Base-by-base conservation (phyloP, 441 rosid genomes). In the Gossypium davidsonii region DNA sequence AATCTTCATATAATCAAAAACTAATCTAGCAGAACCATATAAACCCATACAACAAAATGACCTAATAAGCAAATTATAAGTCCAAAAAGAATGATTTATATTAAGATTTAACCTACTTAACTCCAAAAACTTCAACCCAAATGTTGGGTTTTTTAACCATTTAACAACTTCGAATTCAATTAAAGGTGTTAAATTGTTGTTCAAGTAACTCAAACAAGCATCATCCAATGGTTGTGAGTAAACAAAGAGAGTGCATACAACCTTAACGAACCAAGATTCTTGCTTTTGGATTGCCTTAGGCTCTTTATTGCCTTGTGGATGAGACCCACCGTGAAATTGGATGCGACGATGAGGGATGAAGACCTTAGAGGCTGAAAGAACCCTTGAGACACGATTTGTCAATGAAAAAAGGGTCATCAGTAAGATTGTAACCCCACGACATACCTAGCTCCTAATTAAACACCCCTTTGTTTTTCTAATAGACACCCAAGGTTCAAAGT, bases 261-360 rank as follows among this genome's bases (percentile, higher is more conserved):
- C 83, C 83, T 94, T 92, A 73, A 85, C 90, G 64, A 90, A 83
- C 98, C 97, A 91, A 58, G 89, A 79, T 52, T 91, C 89, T 15
- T 75, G 78, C 67, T 49, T 70, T 12, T 74, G 73, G 31, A 72
- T 71, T 53, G 67, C 86, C 78, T 83, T 74, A 44, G 73, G 87
- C 80, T 80, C 89, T 26, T 74, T 75, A 42, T 57, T 53, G 23
- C 79, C 79, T 72, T 71, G 58, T 60, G 76, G 74, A 67, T 78
- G 83, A 81, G 81, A 74, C 70, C 85, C 85, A 72, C 86, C 82
- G 6, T 66, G 69, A 67, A 80, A 42, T 56, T 78, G 88, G 31
- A 75, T 10, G 75, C 85, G 89, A 75, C 79, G 78, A 56, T 63
- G 77, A 48, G 81, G 83, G 66, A 83, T 76, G 76, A 80, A 76